phyloP scores from a whole-genome alignment of 768 basidiomycete genomes.

The Leccinum obscurum region DNA sequence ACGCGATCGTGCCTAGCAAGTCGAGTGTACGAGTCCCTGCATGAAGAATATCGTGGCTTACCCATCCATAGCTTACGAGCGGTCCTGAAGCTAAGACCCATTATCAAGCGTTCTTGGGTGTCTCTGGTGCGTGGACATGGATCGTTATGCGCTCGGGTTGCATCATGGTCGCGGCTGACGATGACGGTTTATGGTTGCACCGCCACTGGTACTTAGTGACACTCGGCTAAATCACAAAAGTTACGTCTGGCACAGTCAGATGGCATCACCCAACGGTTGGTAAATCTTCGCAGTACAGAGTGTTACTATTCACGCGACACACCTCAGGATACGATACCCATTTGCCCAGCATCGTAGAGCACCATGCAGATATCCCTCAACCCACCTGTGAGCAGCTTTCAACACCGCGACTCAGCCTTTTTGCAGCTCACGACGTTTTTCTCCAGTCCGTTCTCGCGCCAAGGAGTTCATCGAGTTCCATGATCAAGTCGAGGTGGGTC shows the following conservation, averaged over 20 bases:
- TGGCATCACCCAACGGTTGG: slow-evolving; percentile 18
- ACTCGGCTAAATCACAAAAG: neutral
- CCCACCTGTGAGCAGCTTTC: slow-evolving; percentile 18
- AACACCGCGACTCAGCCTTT: neutral
- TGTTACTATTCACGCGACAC: neutral
- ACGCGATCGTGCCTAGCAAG: slow-evolving; percentile 34
- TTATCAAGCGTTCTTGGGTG: slow-evolving; percentile 10
- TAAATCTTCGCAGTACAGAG: neutral
- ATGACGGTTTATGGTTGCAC: neutral
- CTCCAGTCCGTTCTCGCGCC: slow-evolving; percentile 40
- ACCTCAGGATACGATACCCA: slow-evolving; percentile 10
- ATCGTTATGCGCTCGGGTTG: slow-evolving; percentile 1
- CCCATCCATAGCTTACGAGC: slow-evolving; percentile 44
- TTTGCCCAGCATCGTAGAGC: slow-evolving; percentile 1
- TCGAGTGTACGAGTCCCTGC: neutral
- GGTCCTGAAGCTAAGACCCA: slow-evolving; percentile 46
- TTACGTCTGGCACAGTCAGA: neutral
- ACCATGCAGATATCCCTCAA: neutral
- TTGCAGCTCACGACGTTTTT: neutral
- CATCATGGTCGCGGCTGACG: slow-evolving; percentile 10
- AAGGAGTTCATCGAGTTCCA: slow-evolving; percentile 85
- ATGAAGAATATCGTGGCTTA: slow-evolving; percentile 9
- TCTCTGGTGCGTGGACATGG: neutral
- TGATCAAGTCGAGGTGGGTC: slow-evolving; percentile 78
- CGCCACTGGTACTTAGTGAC: neutral